Percentiles rank a stretch among this genome's conserved stretches.
Conservation (phyloP, 2,329 filamentous ascomycete genomes). For the Endothia cerciana region DNA sequence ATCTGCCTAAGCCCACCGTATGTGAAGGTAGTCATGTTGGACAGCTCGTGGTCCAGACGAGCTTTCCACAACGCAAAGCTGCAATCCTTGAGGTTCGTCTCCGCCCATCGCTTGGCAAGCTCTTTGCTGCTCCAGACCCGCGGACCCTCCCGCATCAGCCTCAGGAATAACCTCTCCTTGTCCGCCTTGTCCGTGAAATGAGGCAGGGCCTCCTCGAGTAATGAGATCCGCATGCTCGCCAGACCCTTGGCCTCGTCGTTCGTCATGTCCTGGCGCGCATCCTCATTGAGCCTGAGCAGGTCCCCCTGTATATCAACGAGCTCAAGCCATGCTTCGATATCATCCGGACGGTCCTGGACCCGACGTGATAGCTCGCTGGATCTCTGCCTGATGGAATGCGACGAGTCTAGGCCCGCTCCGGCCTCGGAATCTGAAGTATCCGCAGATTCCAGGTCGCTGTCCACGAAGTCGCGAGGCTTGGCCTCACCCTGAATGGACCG, state of each 20-base stretch:
- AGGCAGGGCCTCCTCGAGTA: slow-evolving; percentile 77
- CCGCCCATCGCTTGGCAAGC: slow-evolving; percentile 67
- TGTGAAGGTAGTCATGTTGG: slow-evolving; percentile 66
- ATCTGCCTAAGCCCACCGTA: slow-evolving; percentile 67
- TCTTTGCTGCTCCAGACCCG: slow-evolving; percentile 72
- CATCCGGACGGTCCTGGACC: slow-evolving; percentile 67
- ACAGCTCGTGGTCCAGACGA: slow-evolving; percentile 74
- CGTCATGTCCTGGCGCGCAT: slow-evolving; percentile 50
- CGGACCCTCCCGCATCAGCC: slow-evolving; percentile 74
- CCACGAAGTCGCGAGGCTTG: slow-evolving; percentile 52
- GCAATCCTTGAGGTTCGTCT: slow-evolving; percentile 53
- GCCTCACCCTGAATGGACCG: slow-evolving; percentile 68
- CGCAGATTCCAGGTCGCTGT: slow-evolving; percentile 55
- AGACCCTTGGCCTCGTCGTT: slow-evolving; percentile 68
- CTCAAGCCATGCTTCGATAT: slow-evolving; percentile 75
- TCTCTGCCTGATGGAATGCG: slow-evolving; percentile 54
- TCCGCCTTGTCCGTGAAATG: slow-evolving; percentile 52
- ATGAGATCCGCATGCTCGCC: slow-evolving; percentile 77
- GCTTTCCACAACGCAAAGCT: slow-evolving; percentile 72
- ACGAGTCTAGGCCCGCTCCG: slow-evolving; percentile 38
- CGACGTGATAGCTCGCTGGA: slow-evolving; percentile 65
- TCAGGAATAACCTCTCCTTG: slow-evolving; percentile 65
- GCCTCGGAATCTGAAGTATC: slow-evolving; percentile 47
- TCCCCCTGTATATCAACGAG: slow-evolving; percentile 79
- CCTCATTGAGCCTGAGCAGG: slow-evolving; percentile 58